Conservation (phyloP, 257 asterid genomes). For the Lycium barbarum region DNA sequence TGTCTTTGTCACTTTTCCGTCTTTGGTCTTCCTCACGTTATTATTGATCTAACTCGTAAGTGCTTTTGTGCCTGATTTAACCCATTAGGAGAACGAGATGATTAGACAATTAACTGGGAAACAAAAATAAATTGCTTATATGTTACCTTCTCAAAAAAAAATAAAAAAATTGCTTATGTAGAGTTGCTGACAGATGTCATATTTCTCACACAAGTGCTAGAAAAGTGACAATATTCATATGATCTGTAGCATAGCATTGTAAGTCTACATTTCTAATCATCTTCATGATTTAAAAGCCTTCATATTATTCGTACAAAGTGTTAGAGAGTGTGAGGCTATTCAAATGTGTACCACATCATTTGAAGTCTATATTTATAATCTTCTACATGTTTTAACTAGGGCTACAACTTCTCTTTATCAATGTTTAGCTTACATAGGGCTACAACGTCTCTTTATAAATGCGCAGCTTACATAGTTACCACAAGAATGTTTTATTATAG, state of each 20-base stretch:
- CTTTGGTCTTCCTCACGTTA: not conserved
- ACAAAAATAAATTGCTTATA: not conserved
- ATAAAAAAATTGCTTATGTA: too few relatives aligned
- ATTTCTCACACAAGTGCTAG: conserved; percentile 13
- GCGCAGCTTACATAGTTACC: too few relatives aligned
- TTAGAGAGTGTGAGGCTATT: not conserved
- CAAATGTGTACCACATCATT: not conserved
- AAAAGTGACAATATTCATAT: not conserved
- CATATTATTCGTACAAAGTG: conserved; percentile 1
- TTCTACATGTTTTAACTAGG: not conserved
- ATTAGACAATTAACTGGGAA: not conserved
- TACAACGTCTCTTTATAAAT: too few relatives aligned
- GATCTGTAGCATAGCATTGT: conserved; percentile 7
- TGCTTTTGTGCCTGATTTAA: not conserved
- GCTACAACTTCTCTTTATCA: too few relatives aligned
- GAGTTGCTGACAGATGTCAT: conserved; percentile 13
- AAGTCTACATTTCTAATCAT: conserved; percentile 7
- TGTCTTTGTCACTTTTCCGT: not conserved
- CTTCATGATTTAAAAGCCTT: conserved; percentile 14
- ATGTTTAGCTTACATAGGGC: too few relatives aligned
- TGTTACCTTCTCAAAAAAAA: too few relatives aligned
- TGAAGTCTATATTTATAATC: not conserved
- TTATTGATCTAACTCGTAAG: not conserved
- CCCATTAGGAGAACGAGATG: not conserved
- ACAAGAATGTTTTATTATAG: too few relatives aligned